Base-by-base conservation (phyloP, 495 filamentous ascomycete genomes). In the Penicillium mononematosum region DNA sequence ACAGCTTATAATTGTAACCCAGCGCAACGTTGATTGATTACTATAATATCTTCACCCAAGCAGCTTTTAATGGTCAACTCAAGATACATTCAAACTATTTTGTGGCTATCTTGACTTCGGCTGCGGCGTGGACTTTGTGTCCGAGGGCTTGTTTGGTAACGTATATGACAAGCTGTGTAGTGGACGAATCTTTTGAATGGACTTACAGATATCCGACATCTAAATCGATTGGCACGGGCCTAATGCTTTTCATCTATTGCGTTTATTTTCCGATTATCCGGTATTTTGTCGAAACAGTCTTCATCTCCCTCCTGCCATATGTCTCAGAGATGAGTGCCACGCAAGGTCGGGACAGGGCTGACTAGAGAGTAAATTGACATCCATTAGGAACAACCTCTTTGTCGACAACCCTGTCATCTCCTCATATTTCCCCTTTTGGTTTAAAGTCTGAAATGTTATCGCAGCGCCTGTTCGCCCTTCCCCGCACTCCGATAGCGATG, bases 401-500 rank as follows among this genome's bases (percentile, higher is more conserved):
- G 3, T 29, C 8, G 1, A 9, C 3, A 29, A 43, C 12, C 43
- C 43, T 44, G 3, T 24, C 29, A 25, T 53, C 51, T 53, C 50
- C 41, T 53, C 27, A 16, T 12, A 17, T 36, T 53, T 53, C 51
- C 51, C 27, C 25, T 45, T 53, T 31, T 20, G 29, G 51, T 45
- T 32, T 45, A 41, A 24, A 39, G 22, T 19, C 14, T 50, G 2
- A 25, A 29, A 29, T 25, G 29, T 45, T 34, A 32, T 44, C 38
- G 14, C 22, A 29, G 10, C 16, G 24, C 20, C 32, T 11, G 5
- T 49, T 32, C 20, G 10, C 11, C 29, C 45, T 32, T n/a, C 51
- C 51, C 51, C 51, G 51, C 51, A 53, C 51, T 45, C 24, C 11
- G 42, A 51, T 51, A 51, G 32, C 47, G 17, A 53, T 25, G 49